Conservation (phyloP, 1,284 basidiomycete genomes). For the Ustilago bromivora region DNA sequence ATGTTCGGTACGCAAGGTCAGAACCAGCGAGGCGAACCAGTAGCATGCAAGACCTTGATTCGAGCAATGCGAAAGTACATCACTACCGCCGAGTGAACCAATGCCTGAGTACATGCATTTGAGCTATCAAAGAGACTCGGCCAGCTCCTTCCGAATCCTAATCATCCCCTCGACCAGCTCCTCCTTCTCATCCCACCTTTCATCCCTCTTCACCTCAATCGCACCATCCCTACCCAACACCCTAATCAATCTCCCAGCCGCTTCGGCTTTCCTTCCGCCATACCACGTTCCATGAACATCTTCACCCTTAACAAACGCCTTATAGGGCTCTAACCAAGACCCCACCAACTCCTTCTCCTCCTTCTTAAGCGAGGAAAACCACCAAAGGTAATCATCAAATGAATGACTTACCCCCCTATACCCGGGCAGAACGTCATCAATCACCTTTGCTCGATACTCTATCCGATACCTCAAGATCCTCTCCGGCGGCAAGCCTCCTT, state of each 20-base stretch:
- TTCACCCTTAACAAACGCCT: conserved; percentile 23
- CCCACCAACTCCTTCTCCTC: conserved; percentile 12
- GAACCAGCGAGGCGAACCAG: background rate
- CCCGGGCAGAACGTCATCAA: conserved; percentile 17
- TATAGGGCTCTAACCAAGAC: conserved; percentile 29
- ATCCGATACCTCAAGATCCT: conserved; percentile 42
- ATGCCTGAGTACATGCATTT: too few species aligned
- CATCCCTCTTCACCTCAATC: conserved; percentile 19
- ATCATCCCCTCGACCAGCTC: conserved; percentile 28
- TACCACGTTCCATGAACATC: conserved; percentile 24
- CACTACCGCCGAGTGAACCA: too few species aligned
- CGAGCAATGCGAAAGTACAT: conserved; percentile 24
- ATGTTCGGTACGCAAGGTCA: background rate
- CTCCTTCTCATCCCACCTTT: conserved; percentile 34
- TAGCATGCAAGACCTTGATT: background rate
- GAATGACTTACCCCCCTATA: conserved; percentile 48
- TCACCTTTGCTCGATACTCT: conserved; percentile 25
- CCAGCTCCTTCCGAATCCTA: conserved; percentile 21
- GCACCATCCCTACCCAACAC: conserved; percentile 16
- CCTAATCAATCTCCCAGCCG: conserved; percentile 14
- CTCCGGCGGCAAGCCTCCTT: conserved; percentile 11
- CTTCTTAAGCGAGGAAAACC: conserved; percentile 14
- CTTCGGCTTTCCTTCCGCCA: conserved; percentile 6
- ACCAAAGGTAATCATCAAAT: conserved; percentile 49
- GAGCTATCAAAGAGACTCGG: conserved; percentile 3